Percentiles rank a stretch among this genome's conserved stretches.
Conservation (phyloP, 176 grass and related monocot species). For the Raddia guianensis region DNA sequence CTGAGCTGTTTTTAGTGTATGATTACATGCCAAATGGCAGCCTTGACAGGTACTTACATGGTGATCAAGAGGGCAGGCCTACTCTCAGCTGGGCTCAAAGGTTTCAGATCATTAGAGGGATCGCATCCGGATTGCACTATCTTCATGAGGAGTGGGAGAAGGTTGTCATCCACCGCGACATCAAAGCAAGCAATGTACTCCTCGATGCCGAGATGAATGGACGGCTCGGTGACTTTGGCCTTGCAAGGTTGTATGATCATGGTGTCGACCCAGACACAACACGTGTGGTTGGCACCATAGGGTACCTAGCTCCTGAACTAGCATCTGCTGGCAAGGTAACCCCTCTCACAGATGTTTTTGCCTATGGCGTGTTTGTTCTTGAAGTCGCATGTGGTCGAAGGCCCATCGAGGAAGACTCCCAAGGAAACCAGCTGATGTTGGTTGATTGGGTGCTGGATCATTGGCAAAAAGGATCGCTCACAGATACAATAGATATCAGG, state of each 20-base stretch:
- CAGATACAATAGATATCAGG: slow-evolving; percentile 20
- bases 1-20: background rate
- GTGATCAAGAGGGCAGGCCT: background rate
- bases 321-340: slow-evolving; percentile 25
- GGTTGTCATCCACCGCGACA: background rate
- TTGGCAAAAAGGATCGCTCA: slow-evolving; percentile 15
- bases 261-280: slow-evolving; percentile 33
- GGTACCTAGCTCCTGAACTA: slow-evolving; percentile 49
- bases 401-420: background rate
- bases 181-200: slow-evolving; percentile 10
- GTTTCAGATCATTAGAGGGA: slow-evolving; percentile 40
- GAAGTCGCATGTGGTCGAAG: slow-evolving; percentile 26
- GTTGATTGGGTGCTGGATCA: slow-evolving; percentile 35
- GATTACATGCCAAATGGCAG: slow-evolving; percentile 10
- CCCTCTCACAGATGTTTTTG: slow-evolving; percentile 39
- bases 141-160: slow-evolving; percentile 52
- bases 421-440: background rate
- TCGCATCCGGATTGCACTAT: slow-evolving; percentile 35
- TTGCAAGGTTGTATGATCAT: slow-evolving; percentile 46
- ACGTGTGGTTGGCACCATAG: slow-evolving; percentile 38
- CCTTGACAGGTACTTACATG: background rate
- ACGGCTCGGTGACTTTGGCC: slow-evolving; percentile 42
- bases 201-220: slow-evolving; percentile 1
- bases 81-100: slow-evolving; percentile 22
- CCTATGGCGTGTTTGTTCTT: slow-evolving; percentile 37